phyloP scores from a whole-genome alignment of 495 filamentous ascomycete species.

The Diplogelasinospora grovesii region DNA sequence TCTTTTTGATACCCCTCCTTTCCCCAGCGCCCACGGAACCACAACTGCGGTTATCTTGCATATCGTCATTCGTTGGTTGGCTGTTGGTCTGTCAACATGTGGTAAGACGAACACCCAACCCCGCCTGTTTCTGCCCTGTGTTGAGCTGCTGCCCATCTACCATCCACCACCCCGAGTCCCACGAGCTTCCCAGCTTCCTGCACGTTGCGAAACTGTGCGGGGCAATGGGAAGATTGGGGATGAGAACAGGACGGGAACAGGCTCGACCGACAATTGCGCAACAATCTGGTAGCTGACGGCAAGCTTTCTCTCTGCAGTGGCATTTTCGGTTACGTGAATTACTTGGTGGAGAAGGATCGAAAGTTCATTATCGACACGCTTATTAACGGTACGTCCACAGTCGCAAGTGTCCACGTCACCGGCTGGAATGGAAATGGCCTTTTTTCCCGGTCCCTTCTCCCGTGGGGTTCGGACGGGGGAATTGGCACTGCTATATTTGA shows the following conservation, averaged over 20 bases:
- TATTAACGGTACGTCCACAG: slow-evolving; percentile 66
- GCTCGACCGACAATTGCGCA: slow-evolving; percentile 1
- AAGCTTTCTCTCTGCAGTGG: slow-evolving; percentile 63
- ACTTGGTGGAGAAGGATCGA: slow-evolving; percentile 91
- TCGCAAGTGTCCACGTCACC: slow-evolving; percentile 5
- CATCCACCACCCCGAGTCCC: background rate
- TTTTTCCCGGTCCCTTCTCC: slow-evolving; percentile 10
- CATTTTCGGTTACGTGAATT: slow-evolving; percentile 97
- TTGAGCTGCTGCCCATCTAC: background rate
- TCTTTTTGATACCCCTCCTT: slow-evolving; percentile 4
- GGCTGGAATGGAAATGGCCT: background rate
- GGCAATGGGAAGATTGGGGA: no score
- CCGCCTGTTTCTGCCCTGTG: slow-evolving; percentile 5
- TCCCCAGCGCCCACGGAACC: background rate
- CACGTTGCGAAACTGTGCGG: no score
- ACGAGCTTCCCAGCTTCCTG: background rate
- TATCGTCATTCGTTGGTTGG: slow-evolving; percentile 19
- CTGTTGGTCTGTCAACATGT: slow-evolving; percentile 28
- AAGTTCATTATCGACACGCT: slow-evolving; percentile 91
- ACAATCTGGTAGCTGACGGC: background rate
- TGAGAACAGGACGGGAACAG: slow-evolving; percentile 2
- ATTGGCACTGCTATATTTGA: background rate
- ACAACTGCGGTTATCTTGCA: slow-evolving; percentile 8
- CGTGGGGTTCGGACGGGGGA: slow-evolving; percentile 1
- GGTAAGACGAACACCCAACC: slow-evolving; percentile 24